Evolutionary conservation across 1,284 basidiomycete species (phyloP), one percentile per base, ranked within the genome.

Genomic region (Boletus holoroseus): DNA sequence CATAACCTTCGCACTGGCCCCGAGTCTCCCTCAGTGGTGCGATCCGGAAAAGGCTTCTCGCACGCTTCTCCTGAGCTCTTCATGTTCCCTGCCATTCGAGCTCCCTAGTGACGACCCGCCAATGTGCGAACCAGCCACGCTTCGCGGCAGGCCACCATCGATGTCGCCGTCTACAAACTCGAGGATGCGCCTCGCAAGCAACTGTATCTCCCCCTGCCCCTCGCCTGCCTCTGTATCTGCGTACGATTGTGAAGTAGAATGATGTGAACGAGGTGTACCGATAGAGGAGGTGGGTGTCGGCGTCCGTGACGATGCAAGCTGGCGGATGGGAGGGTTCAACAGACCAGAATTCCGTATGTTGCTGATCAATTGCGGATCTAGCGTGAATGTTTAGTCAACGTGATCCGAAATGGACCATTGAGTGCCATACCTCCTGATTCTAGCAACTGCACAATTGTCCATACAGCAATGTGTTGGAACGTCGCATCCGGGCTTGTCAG

Each of bases 401-500:
- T 48, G 30, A 51, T 30, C 50, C 30, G 13, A 44, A 28, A 43
- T 13, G 7, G 40, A 24, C 7, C 34, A n/a, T n/a, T n/a, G n/a
- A n/a, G 31, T 9, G 3, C 8, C 76, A 54, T 66, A 86, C 89
- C 90, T 58, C 91, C 90, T 26, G 92, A 94, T 69, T 99, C 96
- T 26, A 99, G 78, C 26, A 99, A 74, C 67, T 99, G 95, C 11
- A 98, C 94, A 56, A 98, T 94, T 0, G 95, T 98, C 94, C 94
- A 97, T 37, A 99, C 94, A 27, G 96, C 96, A 61, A 99, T 99
- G 69, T 99, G 96, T 71, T 98, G 95, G 86, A 99, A 99, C 0
- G 96, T 99, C n/a, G 92, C 90, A 68, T 99, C 96, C 15, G 90
- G 76, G 63, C 88, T 93, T 49, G 87, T 92, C 58, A 99, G 73